A percentile compares a stretch with the other conserved stretches of the same genome.
These are phyloP conservation scores for Tolypocladium pustulatum DNA, from an alignment of 2,329 filamentous ascomycete genomes.

Conservation along the genomic window DNA sequence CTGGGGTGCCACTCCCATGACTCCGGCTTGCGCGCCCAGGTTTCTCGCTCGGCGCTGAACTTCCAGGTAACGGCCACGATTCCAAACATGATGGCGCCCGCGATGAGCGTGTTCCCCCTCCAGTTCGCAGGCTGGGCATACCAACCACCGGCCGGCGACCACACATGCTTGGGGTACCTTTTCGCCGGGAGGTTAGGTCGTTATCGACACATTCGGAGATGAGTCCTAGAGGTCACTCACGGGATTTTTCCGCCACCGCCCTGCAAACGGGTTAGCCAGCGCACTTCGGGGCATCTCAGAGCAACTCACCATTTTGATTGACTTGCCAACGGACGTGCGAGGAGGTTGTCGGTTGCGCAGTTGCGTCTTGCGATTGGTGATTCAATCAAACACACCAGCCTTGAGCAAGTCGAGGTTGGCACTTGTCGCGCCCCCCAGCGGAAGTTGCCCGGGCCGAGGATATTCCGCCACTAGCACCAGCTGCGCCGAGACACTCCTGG, in stretches of 20 bases:
- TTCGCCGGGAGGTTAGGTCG: background rate
- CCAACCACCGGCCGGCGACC: constrained; percentile 97
- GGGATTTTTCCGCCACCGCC: constrained; percentile 64
- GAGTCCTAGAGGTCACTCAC: constrained; percentile 25
- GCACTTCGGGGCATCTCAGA: background rate
- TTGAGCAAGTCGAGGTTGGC: background rate
- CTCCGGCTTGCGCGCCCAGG: constrained; percentile 66
- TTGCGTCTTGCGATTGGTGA: constrained; percentile 14
- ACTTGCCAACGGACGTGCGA: constrained; percentile 22
- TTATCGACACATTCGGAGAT: constrained; percentile 5
- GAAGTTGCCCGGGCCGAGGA: constrained; percentile 5
- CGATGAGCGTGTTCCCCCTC: constrained; percentile 79
- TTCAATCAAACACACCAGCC: background rate
- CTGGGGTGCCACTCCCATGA: constrained; percentile 71
- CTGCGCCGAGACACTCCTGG: background rate
- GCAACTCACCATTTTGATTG: constrained; percentile 45
- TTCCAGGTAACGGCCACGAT: constrained; percentile 60
- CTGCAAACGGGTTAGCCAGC: constrained; percentile 36
- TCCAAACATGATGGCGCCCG: constrained; percentile 57
- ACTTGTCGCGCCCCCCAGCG: background rate
- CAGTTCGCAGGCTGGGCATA: constrained; percentile 92
- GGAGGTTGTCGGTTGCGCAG: constrained; percentile 14
- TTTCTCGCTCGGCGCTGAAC: constrained; percentile 63
- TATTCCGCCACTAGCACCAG: constrained; percentile 4
- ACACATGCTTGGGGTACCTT: constrained; percentile 94